Evolutionary conservation across 305 asterid genomes (phyloP).

Genomic region (Rubia balearica): DNA sequence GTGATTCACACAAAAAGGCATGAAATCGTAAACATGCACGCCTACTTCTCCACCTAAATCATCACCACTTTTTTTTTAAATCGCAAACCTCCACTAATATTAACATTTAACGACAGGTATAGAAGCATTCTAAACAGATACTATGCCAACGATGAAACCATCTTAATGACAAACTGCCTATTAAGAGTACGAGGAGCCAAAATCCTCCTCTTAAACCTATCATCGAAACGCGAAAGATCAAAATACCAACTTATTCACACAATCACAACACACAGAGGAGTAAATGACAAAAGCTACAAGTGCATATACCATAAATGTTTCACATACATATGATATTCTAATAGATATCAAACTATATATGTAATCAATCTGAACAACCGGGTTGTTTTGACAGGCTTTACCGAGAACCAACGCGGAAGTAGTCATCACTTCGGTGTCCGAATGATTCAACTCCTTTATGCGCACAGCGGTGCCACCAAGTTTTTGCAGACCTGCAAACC

Average conservation of each 20-base stretch:
- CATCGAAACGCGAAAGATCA: slow-evolving; percentile 25
- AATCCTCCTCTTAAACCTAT: slow-evolving; percentile 32
- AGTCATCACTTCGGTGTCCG: slow-evolving; percentile 48
- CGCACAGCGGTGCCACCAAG: slow-evolving; percentile 60
- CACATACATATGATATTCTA: no score
- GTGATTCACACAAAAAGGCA: no score
- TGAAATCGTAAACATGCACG: no score
- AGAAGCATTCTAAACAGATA: slow-evolving; percentile 16
- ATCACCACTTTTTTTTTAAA: no score
- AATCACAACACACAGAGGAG: slow-evolving; percentile 41
- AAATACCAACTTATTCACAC: slow-evolving; percentile 44
- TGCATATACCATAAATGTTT: slow-evolving; percentile 19
- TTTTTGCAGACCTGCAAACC: slow-evolving; percentile 56
- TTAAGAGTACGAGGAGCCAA: slow-evolving; percentile 41
- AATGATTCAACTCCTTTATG: slow-evolving; percentile 43
- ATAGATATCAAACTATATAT: no score
- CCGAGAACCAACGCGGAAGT: slow-evolving; percentile 72
- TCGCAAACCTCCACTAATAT: no score
- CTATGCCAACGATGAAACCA: slow-evolving; percentile 28
- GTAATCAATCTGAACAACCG: slow-evolving; percentile 38
- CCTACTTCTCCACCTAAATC: no score
- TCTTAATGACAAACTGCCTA: slow-evolving; percentile 31
- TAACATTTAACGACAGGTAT: no score
- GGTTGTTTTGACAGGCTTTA: slow-evolving; percentile 86
- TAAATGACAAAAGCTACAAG: slow-evolving; percentile 39